Evolutionary conservation across 139 green algal species (phyloP).

Genomic region (Micractinium sp.): DNA sequence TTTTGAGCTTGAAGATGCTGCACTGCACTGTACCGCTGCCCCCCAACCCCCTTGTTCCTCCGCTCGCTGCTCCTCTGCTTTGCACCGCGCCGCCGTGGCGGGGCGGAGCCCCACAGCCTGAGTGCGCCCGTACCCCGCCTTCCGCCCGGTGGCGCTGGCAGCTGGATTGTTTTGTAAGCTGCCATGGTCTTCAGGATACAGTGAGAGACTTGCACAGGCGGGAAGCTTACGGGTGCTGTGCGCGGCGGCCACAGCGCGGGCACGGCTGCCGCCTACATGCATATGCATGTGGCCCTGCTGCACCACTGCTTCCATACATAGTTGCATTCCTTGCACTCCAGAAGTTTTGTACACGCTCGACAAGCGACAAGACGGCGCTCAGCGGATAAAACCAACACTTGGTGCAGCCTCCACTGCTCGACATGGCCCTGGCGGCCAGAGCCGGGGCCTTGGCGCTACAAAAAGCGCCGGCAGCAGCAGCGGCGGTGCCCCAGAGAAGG

Average conservation of each 20-base stretch:
- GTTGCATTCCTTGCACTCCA: neutral
- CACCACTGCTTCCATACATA: neutral
- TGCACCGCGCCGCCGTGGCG: neutral
- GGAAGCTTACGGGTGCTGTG: too few relatives aligned
- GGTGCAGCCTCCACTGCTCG: neutral
- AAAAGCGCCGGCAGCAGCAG: neutral
- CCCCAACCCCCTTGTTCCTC: neutral
- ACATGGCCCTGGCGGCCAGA: conserved; percentile 1
- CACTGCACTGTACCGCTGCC: too few relatives aligned
- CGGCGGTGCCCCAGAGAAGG: neutral
- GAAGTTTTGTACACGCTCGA: neutral
- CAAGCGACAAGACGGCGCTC: neutral
- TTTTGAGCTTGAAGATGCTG: too few relatives aligned
- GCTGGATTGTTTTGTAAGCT: neutral
- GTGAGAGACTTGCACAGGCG: too few relatives aligned
- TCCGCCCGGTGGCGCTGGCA: neutral
- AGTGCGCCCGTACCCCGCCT: neutral
- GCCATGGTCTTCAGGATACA: too few relatives aligned
- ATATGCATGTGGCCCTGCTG: neutral
- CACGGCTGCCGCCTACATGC: neutral
- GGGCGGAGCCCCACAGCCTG: neutral
- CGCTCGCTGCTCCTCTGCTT: neutral
- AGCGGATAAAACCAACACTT: neutral
- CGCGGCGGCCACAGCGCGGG: neutral
- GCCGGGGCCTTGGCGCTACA: neutral